Evolutionary conservation across 1,284 basidiomycete species (phyloP).

Genomic region (Bothia castanella): DNA sequence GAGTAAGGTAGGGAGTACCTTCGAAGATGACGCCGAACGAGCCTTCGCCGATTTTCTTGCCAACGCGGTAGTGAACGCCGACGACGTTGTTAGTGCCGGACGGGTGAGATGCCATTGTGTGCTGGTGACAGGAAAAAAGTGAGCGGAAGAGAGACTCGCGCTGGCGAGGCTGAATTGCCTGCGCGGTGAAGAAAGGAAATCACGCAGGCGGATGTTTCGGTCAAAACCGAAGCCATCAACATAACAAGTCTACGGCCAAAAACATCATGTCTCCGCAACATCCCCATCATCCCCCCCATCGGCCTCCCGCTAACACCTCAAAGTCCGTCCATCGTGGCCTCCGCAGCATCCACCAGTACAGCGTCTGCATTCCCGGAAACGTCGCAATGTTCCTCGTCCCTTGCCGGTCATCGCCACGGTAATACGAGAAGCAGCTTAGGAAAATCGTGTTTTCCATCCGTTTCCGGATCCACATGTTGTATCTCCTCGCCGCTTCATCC

Average conservation of each 20-base stretch:
- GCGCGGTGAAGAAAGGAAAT: conserved; percentile 29
- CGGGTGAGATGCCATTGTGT: conserved; percentile 41
- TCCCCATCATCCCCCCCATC: too few relatives aligned
- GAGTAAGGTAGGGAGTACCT: conserved; percentile 40
- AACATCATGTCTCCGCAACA: too few relatives aligned
- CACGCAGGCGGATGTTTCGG: conserved; percentile 22
- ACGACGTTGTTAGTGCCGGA: conserved; percentile 64
- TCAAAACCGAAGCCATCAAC: conserved; percentile 30
- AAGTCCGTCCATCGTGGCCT: conserved; percentile 2
- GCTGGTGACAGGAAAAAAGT: conserved; percentile 8
- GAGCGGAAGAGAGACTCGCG: conserved; percentile 6
- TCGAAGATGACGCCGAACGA: conserved; percentile 83
- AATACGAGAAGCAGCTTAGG: too few relatives aligned
- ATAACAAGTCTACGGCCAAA: too few relatives aligned
- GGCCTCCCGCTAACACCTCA: too few relatives aligned
- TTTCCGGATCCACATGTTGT: conserved; percentile 46
- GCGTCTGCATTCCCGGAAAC: too few relatives aligned
- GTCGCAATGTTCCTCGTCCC: too few relatives aligned
- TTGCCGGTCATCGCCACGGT: too few relatives aligned
- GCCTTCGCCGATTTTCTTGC: conserved; percentile 85
- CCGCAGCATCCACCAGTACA: too few relatives aligned
- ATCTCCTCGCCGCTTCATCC: conserved; percentile 44
- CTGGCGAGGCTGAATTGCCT: conserved; percentile 30
- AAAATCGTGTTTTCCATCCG: too few relatives aligned
- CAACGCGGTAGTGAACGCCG: conserved; percentile 72